Evolutionary conservation across 441 rosid species (phyloP).

Genomic region (Cnidoscolus chayamansa): DNA sequence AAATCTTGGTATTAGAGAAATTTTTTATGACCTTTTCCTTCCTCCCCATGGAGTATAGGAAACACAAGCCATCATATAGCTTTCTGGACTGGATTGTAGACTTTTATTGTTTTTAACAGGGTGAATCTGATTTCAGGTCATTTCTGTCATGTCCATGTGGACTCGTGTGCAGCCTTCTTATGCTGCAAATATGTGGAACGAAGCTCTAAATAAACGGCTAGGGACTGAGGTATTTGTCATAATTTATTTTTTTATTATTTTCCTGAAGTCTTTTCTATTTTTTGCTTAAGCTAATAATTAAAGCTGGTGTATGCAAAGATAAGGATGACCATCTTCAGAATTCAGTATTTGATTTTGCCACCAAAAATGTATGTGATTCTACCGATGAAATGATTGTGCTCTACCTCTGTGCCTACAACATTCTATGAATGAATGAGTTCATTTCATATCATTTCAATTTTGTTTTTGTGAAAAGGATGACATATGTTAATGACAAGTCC

Average conservation of each 20-base stretch:
- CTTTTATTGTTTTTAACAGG: not conserved
- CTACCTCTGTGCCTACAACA: not conserved
- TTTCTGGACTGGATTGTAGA: not conserved
- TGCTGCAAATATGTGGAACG: conserved; percentile 99
- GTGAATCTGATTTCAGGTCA: conserved; percentile 48
- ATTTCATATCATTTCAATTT: not conserved
- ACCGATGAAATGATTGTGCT: not conserved
- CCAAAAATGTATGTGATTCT: not conserved
- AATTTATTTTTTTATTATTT: not conserved
- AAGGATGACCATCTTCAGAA: not conserved
- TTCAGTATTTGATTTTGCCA: conserved; percentile 3
- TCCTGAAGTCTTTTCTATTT: not conserved
- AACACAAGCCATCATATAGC: not conserved
- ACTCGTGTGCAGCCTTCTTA: conserved; percentile 89
- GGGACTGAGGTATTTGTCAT: conserved; percentile 67
- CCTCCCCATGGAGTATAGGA: not conserved
- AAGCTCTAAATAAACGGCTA: conserved; percentile 85
- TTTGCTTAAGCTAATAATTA: not conserved
- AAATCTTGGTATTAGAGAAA: not conserved
- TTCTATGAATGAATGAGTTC: not conserved
- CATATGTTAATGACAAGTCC: not conserved
- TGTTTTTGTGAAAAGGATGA: not conserved
- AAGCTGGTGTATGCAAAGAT: not conserved
- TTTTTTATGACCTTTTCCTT: not conserved
- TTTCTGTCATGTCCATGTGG: conserved; percentile 99